Evolutionary conservation across 192 early-diverging fungal genomes (phyloP), one percentile per base, ranked within the genome.

Genomic region (Piromyces finnis): DNA sequence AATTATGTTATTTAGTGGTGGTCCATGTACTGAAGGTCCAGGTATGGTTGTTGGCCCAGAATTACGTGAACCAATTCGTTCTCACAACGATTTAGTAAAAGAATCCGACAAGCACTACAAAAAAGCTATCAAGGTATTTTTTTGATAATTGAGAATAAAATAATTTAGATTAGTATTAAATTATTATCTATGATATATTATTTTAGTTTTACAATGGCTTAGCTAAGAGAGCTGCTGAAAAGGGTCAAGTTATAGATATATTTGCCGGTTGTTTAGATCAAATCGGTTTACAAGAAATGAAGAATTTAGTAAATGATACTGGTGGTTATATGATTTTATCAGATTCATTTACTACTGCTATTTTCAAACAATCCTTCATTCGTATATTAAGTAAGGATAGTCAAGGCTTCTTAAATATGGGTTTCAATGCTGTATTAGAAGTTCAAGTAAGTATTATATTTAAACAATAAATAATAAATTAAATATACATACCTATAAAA

Each of bases 221-320:
- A 77, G 92, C 95, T 3, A 94, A 93, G 86, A 93, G 97, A 37
- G 88, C 93, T 22, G 89, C 97, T 17, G 89, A 92, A 36, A 93
- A 95, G 37, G 95, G 96, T 4, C 93, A 97, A 80, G 91, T 94
- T 15, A 89, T 99, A 37, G 97, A 99, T 87, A 94, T 99, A 30
- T 99, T 98, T 88, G 95, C 93, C 28, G 97, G 96, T n/a, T 98
- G 95, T 80, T 86, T 97, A 84, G 96, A 99, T 85, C 97, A 99
- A 83, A 91, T 99, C 81, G 97, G 97, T 27, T 84, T 98, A 81
- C 91, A 96, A 80, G 97, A 99, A 83, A 98, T 99, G 96, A 96
- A 95, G 87, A 88, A 87, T 12, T 88, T 99, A 83, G 91, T 91
- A 26, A 97, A 93, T 85, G 85, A 83, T 78, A 98, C 96, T 6